A percentile compares a stretch with the other conserved stretches of the same genome.
Conservation (phyloP, 148 eudicot genomes). For the Chenopodium quinoa region DNA sequence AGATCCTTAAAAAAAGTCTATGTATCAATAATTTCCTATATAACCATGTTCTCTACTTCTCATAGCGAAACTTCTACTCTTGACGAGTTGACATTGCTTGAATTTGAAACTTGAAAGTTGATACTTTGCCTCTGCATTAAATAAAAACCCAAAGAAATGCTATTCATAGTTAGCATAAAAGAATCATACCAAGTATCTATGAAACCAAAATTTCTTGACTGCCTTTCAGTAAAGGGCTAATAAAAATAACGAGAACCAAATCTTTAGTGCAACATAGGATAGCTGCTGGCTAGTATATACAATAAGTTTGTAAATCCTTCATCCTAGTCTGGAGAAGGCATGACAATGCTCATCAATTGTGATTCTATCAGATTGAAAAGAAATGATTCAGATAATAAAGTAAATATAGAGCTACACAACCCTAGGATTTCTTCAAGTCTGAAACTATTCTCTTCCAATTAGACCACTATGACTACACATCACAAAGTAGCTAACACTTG, state of each 20-base stretch:
- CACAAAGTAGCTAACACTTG: not conserved
- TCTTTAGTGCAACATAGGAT: not conserved
- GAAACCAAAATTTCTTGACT: not conserved
- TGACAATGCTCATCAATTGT: not conserved
- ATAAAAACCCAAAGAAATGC: constrained; percentile 5
- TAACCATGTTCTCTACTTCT: constrained; percentile 15
- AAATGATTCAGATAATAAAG: not conserved
- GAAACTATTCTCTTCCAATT: not conserved
- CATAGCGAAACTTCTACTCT: constrained; percentile 13
- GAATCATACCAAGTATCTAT: not conserved
- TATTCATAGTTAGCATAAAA: not conserved
- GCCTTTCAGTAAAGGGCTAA: not conserved
- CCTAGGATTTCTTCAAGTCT: not conserved
- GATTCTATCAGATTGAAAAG: not conserved
- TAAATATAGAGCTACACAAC: not conserved
- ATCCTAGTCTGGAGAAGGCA: not conserved
- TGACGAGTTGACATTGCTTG: not conserved
- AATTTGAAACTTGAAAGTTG: not conserved
- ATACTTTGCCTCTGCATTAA: constrained; percentile 17
- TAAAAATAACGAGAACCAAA: not conserved
- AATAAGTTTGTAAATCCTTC: not conserved
- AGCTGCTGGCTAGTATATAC: not conserved
- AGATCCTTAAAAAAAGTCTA: constrained; percentile 13
- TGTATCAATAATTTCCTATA: constrained; percentile 18
- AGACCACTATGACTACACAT: not conserved